A percentile compares a stretch with the other conserved stretches of the same genome.
phyloP scores from a whole-genome alignment of 176 grass and related monocot genomes.

The Luzula sylvatica region DNA sequence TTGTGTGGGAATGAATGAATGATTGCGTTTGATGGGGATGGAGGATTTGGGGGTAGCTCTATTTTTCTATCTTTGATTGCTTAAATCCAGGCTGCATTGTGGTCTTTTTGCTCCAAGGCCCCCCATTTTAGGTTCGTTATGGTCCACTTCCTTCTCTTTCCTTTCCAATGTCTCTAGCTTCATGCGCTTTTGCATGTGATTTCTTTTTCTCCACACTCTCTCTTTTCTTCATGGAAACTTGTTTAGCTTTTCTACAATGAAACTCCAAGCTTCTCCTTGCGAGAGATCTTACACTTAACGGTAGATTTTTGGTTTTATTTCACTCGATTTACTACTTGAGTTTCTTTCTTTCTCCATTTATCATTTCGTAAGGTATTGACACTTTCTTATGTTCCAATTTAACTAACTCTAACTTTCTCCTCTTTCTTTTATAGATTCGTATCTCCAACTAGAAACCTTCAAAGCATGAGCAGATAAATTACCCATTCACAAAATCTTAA shows the following conservation, averaged over 20 bases:
- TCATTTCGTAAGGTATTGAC: neutral
- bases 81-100: slow-evolving; percentile 13
- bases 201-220: slow-evolving; percentile 7
- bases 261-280: neutral
- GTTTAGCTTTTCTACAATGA: neutral
- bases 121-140: slow-evolving; percentile 21
- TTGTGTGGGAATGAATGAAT: slow-evolving; percentile 5
- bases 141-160: slow-evolving; percentile 10
- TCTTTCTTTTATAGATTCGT: neutral
- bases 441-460: neutral
- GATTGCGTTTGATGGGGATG: slow-evolving; percentile 16
- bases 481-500: no score
- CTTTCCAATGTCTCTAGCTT: slow-evolving; percentile 9
- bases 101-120: slow-evolving; percentile 12
- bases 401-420: neutral
- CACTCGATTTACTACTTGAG: no score
- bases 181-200: slow-evolving; percentile 18
- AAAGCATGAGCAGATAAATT: slow-evolving; percentile 14
- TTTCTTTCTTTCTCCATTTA: no score
- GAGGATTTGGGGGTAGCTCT: slow-evolving; percentile 6
- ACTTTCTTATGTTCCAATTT: neutral
- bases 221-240: slow-evolving; percentile 8
- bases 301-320: neutral
- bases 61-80: slow-evolving; percentile 17
- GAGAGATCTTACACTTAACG: neutral